Base-by-base conservation (phyloP, 23 red algal genomes). In the Gracilaria vermiculophylla region DNA sequence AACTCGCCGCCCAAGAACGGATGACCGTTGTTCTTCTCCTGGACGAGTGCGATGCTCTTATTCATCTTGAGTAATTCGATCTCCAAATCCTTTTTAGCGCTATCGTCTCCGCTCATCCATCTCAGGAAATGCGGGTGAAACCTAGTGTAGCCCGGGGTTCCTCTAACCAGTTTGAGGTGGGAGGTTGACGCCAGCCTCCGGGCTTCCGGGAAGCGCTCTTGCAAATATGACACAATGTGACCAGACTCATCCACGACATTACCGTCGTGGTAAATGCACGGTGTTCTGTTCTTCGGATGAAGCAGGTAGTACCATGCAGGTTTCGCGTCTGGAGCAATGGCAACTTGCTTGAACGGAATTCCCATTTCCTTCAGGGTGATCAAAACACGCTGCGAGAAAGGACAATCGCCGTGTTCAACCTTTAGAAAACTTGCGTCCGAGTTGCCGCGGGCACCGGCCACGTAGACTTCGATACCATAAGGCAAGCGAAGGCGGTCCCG, bases 231-330 rank as follows among this genome's bases (percentile, higher is more conserved):
- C 20, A 93, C 69, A 41, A 93, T 93, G 52, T 93, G 80, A 0
- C 72, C 37, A 16, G 80, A 85, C 23, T 85, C 90, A 27, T 54
- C 64, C 14, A 93, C 75, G 11, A 93, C 47, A 55, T 76, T 77
- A 5, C 90, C 90, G 37, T 93, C 77, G 47, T 83, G 79, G 53
- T 93, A 93, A 34, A 93, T 69, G 24, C 82, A 54, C 0, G 90
- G 90, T 24, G 81, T 77, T 15, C 31, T 48, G 29, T 76, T 84
- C 39, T 86, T 50, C 5, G 78, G 72, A 19, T 83, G 57, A 45
- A 93, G 80, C 33, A 93, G 70, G 36, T 80, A 84, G 62, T 75
- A 94, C 92, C 92, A 94, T 58, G 34, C 81, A 52, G 92, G 92
- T 62, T 94, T 94, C 28, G 37, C 41, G 10, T 57, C 42, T 10